A percentile compares a stretch with the other conserved stretches of the same genome.
Conservation (phyloP, 202 grass and related monocot genomes). For the Zizania palustris region DNA sequence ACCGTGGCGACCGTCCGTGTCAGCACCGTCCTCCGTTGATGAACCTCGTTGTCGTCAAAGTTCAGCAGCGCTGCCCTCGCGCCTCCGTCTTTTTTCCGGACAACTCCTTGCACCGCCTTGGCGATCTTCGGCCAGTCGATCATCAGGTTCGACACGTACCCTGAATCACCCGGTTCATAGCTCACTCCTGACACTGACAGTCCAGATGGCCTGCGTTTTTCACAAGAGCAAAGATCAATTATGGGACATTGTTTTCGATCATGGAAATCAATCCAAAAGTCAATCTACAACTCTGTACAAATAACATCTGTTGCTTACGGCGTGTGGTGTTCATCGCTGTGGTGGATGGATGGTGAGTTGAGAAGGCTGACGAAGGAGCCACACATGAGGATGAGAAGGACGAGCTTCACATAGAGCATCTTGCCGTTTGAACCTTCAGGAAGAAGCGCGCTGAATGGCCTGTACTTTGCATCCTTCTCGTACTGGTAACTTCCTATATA, state of each 20-base stretch:
- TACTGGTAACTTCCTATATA: conserved; percentile 47
- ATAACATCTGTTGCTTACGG: conserved; percentile 31
- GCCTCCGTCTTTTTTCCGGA: neutral
- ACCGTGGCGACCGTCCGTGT: conserved; percentile 21
- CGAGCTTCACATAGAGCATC: conserved; percentile 57
- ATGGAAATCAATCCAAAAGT: too few species aligned
- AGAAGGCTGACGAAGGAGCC: conserved; percentile 63
- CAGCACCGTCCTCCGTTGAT: conserved; percentile 41
- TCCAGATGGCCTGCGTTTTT: conserved; percentile 24
- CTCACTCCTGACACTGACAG: neutral
- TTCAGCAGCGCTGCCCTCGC: conserved; percentile 57
- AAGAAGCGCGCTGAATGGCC: conserved; percentile 38
- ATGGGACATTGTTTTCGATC: neutral
- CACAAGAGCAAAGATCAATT: neutral
- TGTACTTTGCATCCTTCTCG: conserved; percentile 47
- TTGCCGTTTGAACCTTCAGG: conserved; percentile 47
- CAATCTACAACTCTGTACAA: too few species aligned
- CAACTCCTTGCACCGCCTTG: conserved; percentile 16
- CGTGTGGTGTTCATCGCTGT: conserved; percentile 19
- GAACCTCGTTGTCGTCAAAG: conserved; percentile 52
- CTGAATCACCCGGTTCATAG: conserved; percentile 21
- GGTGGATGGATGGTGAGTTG: conserved; percentile 55
- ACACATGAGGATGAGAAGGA: conserved; percentile 56
- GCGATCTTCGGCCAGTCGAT: conserved; percentile 58
- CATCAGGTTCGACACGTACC: conserved; percentile 48